Base-by-base conservation (phyloP, 371 early-diverging fungal genomes). In the Nematocida parisii region DNA sequence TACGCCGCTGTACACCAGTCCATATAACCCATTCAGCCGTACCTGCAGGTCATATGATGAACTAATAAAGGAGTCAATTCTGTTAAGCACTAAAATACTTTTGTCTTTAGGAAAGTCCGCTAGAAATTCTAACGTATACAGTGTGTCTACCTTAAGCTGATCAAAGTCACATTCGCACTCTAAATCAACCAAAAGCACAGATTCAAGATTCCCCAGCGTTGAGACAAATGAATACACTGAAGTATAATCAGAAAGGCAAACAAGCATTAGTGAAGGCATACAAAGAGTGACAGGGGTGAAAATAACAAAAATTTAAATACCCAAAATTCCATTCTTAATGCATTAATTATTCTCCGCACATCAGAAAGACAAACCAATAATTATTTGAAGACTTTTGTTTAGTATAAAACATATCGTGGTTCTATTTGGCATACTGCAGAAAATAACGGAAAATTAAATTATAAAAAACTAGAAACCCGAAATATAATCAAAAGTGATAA, bases 91-190 rank as follows among this genome's bases (percentile, higher is more conserved):
- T 1, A 77, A 18, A 20, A 71, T 45, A 3, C 44, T 20, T 42
- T 64, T 15, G 15, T 64, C 64, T 27, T 33, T 27, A n/a, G 27
- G 7, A 13, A 40, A 33, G 11, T 1, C 22, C 9, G 52, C 2
- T 13, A 13, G 9, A 18, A 50, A 50, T 18, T 50, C 52, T 27
- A 27, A 27, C 11, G 61, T 60, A 27, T 64, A 40, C 9, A 64
- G 7, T 7, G 40, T 42, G 6, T 33, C 39, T 11, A 52, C 39
- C 47, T 42, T 9, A 44, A 7, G 18, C 5, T 13, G 20, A 55
- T 39, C 15, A 18, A n/a, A 13, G 62, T 18, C 15, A 54, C 58
- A 77, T 50, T 77, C 80, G 44, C 80, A 77, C 71, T 77, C 80
- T 11, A 54, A 47, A 42, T 77, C 80, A 6, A 77, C 44, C 20